Conservation (phyloP, 495 filamentous ascomycete species). For the Thermochaetoides thermophila region DNA sequence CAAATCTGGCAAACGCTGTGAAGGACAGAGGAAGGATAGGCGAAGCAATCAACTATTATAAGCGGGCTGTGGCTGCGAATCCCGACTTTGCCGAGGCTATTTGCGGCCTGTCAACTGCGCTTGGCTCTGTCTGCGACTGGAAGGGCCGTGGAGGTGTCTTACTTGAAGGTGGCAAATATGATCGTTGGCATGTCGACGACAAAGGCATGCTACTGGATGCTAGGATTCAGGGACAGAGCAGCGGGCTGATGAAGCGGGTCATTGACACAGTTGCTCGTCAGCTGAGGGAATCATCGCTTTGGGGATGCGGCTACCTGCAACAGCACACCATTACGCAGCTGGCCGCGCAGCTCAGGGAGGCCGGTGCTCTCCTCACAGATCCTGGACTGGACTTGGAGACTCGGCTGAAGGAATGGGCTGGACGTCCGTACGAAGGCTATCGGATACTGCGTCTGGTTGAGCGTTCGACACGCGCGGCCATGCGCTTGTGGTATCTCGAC, state of each 20-base stretch:
- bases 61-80: slow-evolving; percentile 74
- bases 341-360: slow-evolving; percentile 30
- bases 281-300: slow-evolving; percentile 69
- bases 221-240: slow-evolving; percentile 38
- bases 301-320: slow-evolving; percentile 67
- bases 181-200: slow-evolving; percentile 92
- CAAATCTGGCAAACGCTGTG: slow-evolving; percentile 94
- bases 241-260: slow-evolving; percentile 90
- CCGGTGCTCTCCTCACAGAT: slow-evolving; percentile 14
- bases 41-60: slow-evolving; percentile 88
- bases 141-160: slow-evolving; percentile 74
- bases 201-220: slow-evolving; percentile 72
- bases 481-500: slow-evolving; percentile 82
- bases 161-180: slow-evolving; percentile 52
- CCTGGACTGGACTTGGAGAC: slow-evolving; percentile 17
- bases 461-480: slow-evolving; percentile 58
- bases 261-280: slow-evolving; percentile 89
- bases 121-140: slow-evolving; percentile 97
- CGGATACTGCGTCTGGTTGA: slow-evolving; percentile 76
- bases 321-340: slow-evolving; percentile 28
- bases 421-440: slow-evolving; percentile 74
- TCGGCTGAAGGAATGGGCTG: slow-evolving; percentile 53
- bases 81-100: slow-evolving; percentile 96
- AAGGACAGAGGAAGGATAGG: slow-evolving; percentile 89
- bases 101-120: slow-evolving; percentile 86